phyloP scores from a whole-genome alignment of 495 filamentous ascomycete genomes.

The Daldinia grandis region DNA sequence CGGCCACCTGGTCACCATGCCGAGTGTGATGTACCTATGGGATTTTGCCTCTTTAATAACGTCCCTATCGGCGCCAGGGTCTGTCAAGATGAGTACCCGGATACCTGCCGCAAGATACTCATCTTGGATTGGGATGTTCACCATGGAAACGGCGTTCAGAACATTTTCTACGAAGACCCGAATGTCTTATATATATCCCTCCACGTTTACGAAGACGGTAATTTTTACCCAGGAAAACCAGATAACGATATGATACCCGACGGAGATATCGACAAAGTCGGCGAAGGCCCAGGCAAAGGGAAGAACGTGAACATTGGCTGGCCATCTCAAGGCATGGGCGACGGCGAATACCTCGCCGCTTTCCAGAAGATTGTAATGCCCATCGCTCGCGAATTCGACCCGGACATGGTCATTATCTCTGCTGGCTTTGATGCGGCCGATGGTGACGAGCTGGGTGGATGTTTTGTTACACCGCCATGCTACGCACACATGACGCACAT shows the following conservation, averaged over 20 bases:
- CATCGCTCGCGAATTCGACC: slow-evolving; percentile 89
- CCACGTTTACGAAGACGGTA: slow-evolving; percentile 84
- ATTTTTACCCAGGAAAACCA: slow-evolving; percentile 83
- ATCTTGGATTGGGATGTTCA: slow-evolving; percentile 95
- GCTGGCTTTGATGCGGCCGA: slow-evolving; percentile 96
- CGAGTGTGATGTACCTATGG: slow-evolving; percentile 82
- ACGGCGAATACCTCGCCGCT: slow-evolving; percentile 94
- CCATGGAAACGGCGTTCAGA: slow-evolving; percentile 95
- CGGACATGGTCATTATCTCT: slow-evolving; percentile 94
- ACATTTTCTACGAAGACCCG: slow-evolving; percentile 92
- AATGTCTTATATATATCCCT: slow-evolving; percentile 96
- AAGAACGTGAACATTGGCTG: slow-evolving; percentile 97
- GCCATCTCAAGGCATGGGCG: slow-evolving; percentile 90
- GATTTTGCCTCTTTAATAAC: slow-evolving; percentile 98
- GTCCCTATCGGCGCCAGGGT: slow-evolving; percentile 88
- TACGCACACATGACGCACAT: slow-evolving; percentile 99
- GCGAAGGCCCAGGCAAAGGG: slow-evolving; percentile 75
- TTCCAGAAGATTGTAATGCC: slow-evolving; percentile 99
- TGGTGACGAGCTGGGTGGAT: slow-evolving; percentile 90
- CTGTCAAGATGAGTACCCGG: slow-evolving; percentile 77
- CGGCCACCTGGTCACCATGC: slow-evolving; percentile 96
- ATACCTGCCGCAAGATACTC: slow-evolving; percentile 83
- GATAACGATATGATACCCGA: slow-evolving; percentile 65
- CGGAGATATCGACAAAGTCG: slow-evolving; percentile 80
- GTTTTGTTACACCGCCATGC: slow-evolving; percentile 86